phyloP scores from a whole-genome alignment of 2,329 filamentous ascomycete species.

The Sordariomycetes sp. region DNA sequence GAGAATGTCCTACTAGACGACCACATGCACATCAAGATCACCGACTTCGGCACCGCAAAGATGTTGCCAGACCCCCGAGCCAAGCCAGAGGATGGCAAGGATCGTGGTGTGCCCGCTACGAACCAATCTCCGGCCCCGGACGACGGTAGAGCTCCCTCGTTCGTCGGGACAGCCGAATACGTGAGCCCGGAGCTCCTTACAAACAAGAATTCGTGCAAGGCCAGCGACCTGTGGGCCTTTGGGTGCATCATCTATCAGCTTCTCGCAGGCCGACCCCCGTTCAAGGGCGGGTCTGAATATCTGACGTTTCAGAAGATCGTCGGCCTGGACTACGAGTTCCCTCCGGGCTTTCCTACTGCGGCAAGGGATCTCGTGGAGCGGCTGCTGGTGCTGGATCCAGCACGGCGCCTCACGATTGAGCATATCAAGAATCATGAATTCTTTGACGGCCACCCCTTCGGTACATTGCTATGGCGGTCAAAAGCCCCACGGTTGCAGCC shows the following conservation, averaged over 20 bases:
- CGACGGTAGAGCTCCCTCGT: constrained; percentile 66
- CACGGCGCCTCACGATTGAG: constrained; percentile 76
- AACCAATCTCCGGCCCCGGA: constrained; percentile 46
- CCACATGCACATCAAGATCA: constrained; percentile 97
- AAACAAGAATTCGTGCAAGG: constrained; percentile 94
- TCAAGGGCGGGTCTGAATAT: constrained; percentile 94
- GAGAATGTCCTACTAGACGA: constrained; percentile 94
- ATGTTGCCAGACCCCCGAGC: constrained; percentile 45
- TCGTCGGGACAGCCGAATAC: constrained; percentile 96
- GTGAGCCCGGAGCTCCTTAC: constrained; percentile 95
- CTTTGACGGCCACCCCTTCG: constrained; percentile 80
- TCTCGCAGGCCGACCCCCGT: constrained; percentile 87
- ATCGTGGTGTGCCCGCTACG: constrained; percentile 23
- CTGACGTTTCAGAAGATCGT: constrained; percentile 98
- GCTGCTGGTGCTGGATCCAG: constrained; percentile 79
- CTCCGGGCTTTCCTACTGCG: constrained; percentile 72
- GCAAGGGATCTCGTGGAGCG: constrained; percentile 86
- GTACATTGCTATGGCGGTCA: constrained; percentile 75
- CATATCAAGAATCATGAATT: constrained; percentile 96
- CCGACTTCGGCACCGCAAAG: constrained; percentile 97
- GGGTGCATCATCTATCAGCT: constrained; percentile 97
- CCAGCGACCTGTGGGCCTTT: constrained; percentile 96
- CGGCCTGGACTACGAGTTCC: constrained; percentile 86
- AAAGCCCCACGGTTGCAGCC: constrained; percentile 81
- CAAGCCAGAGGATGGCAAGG: constrained; percentile 26